Percentiles rank a stretch among this genome's conserved stretches.
Evolutionary conservation across 768 basidiomycete genomes (phyloP).

Genomic region (Kwoniella pini): DNA sequence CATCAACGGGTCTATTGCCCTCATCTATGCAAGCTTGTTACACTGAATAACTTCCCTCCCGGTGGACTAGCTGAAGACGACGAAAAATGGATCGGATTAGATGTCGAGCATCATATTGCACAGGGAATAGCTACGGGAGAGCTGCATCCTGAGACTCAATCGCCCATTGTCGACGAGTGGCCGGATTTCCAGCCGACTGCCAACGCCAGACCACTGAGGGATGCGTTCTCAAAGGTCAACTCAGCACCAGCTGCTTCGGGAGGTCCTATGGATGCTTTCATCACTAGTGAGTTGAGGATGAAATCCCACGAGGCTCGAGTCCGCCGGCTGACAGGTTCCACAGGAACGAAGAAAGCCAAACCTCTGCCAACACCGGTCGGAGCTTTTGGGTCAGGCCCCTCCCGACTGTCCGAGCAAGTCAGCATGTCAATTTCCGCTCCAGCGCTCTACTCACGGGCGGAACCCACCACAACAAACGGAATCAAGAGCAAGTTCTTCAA

Average conservation of each 20-base stretch:
- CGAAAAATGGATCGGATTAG: conserved; percentile 48
- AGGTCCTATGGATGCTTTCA: conserved; percentile 47
- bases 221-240: conserved; percentile 32
- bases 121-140: conserved; percentile 48
- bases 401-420: conserved; percentile 42
- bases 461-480: background rate
- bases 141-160: conserved; percentile 50
- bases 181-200: conserved; percentile 34
- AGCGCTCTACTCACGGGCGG: background rate
- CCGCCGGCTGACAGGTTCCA: background rate
- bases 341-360: conserved; percentile 16
- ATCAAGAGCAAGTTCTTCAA: conserved; percentile 44
- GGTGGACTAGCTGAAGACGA: conserved; percentile 47
- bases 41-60: conserved; percentile 65
- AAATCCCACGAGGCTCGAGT: conserved; percentile 1
- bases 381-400: conserved; percentile 35
- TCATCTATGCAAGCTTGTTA: conserved; percentile 63
- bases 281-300: conserved; percentile 39
- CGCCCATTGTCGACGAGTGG: conserved; percentile 49
- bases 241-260: conserved; percentile 16
- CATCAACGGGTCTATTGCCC: conserved; percentile 94
- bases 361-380: conserved; percentile 43
- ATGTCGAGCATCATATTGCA: conserved; percentile 39
- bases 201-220: conserved; percentile 14
- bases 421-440: background rate